Conservation (phyloP, 352 stramenopile genomes). For the Phytophthora foliorum region DNA sequence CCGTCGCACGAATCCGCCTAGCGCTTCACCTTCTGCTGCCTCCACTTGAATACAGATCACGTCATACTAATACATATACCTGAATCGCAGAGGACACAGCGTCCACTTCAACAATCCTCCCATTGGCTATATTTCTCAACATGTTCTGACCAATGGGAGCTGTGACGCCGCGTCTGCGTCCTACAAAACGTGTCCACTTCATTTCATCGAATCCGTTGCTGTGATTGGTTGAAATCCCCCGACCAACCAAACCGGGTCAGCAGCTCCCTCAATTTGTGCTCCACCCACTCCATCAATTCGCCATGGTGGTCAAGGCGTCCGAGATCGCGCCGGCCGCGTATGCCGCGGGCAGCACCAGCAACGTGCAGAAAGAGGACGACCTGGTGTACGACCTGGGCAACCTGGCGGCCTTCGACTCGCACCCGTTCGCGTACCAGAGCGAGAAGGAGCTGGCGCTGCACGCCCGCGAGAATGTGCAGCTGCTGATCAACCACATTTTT, state of each 20-base stretch:
- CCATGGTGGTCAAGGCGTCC: constrained; percentile 81
- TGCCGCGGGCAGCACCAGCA: constrained; percentile 64
- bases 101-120: too few relatives aligned
- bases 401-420: constrained; percentile 90
- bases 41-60: too few relatives aligned
- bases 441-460: constrained; percentile 93
- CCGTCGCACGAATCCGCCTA: too few relatives aligned
- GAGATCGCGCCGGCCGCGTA: constrained; percentile 86
- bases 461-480: constrained; percentile 93
- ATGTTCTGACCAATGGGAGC: too few relatives aligned
- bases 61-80: too few relatives aligned
- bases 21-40: too few relatives aligned
- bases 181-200: too few relatives aligned
- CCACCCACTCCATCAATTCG: constrained; percentile 22
- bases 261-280: constrained; percentile 18
- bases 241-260: constrained; percentile 31
- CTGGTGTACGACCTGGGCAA: constrained; percentile 92
- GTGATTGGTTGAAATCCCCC: constrained; percentile 28
- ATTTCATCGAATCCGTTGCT: too few relatives aligned
- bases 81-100: too few relatives aligned
- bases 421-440: constrained; percentile 83
- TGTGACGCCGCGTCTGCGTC: too few relatives aligned
- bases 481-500: constrained; percentile 95
- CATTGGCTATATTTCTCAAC: too few relatives aligned
- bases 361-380: constrained; percentile 86